These are phyloP conservation scores for Malassezia furfur DNA, from an alignment of 1,284 basidiomycete genomes.

Conservation along the genomic window DNA sequence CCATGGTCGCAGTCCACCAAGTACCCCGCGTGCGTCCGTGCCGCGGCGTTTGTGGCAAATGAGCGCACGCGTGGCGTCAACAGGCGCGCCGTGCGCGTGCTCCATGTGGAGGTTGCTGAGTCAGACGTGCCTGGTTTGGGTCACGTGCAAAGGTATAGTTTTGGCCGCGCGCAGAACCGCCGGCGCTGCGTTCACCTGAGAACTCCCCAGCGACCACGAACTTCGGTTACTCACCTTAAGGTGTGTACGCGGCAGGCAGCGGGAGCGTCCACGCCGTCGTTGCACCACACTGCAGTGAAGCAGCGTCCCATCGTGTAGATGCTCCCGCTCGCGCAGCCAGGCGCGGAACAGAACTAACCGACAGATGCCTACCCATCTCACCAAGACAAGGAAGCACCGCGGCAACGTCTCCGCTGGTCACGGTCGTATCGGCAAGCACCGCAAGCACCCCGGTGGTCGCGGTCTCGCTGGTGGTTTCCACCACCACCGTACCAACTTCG, in stretches of 20 bases:
- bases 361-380: conserved; percentile 80
- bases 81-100: background rate
- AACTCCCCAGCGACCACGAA: conserved; percentile 17
- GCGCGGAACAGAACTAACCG: background rate
- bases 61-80: conserved; percentile 13
- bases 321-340: background rate
- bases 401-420: conserved; percentile 77
- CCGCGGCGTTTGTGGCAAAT: conserved; percentile 5
- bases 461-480: conserved; percentile 99
- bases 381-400: conserved; percentile 89
- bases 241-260: conserved; percentile 1
- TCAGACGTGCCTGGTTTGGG: background rate
- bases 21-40: too few relatives aligned
- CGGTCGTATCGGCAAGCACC: conserved; percentile 99
- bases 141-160: conserved; percentile 19
- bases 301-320: background rate
- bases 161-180: conserved; percentile 3
- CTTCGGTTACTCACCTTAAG: conserved; percentile 17
- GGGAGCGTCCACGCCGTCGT: background rate
- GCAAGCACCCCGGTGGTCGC: conserved; percentile 99
- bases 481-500: conserved; percentile 71
- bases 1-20: background rate
- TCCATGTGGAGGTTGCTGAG: conserved; percentile 9
- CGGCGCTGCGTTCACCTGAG: background rate
- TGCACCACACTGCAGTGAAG: background rate